These are phyloP conservation scores for Pezicula neosporulosa DNA, from an alignment of 2,329 filamentous ascomycete genomes.

Conservation along the genomic window DNA sequence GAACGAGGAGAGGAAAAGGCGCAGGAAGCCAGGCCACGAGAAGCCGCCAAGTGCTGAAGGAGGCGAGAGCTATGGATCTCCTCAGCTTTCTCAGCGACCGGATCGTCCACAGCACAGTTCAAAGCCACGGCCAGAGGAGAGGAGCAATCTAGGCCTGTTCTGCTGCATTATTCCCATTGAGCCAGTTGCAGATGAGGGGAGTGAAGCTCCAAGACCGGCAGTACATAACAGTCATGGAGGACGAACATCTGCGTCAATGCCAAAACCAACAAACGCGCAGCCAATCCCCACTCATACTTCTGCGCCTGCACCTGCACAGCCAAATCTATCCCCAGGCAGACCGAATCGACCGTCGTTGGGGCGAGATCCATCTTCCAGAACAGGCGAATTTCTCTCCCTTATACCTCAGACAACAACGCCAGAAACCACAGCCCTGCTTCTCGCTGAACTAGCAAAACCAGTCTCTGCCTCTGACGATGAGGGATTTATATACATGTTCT, in stretches of 20 bases:
- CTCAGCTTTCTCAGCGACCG: neutral
- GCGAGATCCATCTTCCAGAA: constrained; percentile 26
- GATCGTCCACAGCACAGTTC: constrained; percentile 4
- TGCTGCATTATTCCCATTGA: constrained; percentile 23
- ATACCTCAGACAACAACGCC: constrained; percentile 68
- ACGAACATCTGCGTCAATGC: constrained; percentile 10
- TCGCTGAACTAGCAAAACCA: constrained; percentile 73
- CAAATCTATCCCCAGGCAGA: constrained; percentile 4
- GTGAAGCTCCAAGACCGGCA: constrained; percentile 19
- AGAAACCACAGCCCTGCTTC: constrained; percentile 64
- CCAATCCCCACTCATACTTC: constrained; percentile 4
- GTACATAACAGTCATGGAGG: constrained; percentile 7
- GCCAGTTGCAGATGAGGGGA: constrained; percentile 16
- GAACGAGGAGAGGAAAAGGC: constrained; percentile 19
- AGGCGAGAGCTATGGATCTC: neutral
- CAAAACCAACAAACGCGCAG: constrained; percentile 3
- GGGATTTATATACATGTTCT: constrained; percentile 99
- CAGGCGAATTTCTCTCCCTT: constrained; percentile 54
- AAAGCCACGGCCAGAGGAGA: constrained; percentile 13
- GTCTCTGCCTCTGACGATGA: constrained; percentile 72
- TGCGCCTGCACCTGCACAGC: constrained; percentile 1
- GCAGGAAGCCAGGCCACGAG: constrained; percentile 17
- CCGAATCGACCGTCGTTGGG: constrained; percentile 18
- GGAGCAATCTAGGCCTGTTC: constrained; percentile 17
- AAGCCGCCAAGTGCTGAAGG: constrained; percentile 2